Base-by-base conservation (phyloP, 23 red algal species). In the Chondrus crispus region DNA sequence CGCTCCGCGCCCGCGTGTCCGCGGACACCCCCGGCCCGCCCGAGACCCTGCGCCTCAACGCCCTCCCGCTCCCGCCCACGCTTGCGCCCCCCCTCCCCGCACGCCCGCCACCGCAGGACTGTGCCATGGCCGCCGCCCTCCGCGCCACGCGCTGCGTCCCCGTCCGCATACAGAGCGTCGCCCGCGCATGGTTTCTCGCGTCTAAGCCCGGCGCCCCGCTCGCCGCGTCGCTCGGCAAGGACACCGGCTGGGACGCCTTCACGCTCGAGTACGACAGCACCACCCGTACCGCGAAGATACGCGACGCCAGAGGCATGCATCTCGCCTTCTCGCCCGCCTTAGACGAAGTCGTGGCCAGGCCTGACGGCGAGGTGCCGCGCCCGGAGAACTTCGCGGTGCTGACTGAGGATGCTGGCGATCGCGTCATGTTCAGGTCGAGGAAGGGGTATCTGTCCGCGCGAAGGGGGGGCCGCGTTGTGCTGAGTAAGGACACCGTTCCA, bases 371-470 rank as follows among this genome's bases (percentile, higher is more conserved):
- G 20, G 14, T 24, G 18, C 44, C 57, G 68, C 75, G 76, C 5
- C 58, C 75, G 3, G 89, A 92, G 37, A 68, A 68, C 8, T 92
- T 92, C 47, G 38, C 44, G 42, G 77, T 92, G 62, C 28, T 70
- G 33, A 46, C 75, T 6, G 76, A 46, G 11, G 76, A 92, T 57
- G 89, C 72, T 20, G 60, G 35, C 55, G 89, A 92, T 29, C 42
- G 46, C 40, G 62, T 92, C 26, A 73, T 71, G 11, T 9, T 92
- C 20, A 60, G 66, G 9, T 55, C 75, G 19, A 55, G 89, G 18
- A 92, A 92, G 58, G 89, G 89, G 43, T 92, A 73, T 20, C 22
- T 92, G n/a, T 83, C 75, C 39, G 89, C 89, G 16, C 54, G 58
- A 45, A 24, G 79, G 38, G 52, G 62, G 14, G 89, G 89, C 18